These are phyloP conservation scores for Neodidymelliopsis sp. DNA, from an alignment of 2,329 filamentous ascomycete genomes.

Conservation along the genomic window DNA sequence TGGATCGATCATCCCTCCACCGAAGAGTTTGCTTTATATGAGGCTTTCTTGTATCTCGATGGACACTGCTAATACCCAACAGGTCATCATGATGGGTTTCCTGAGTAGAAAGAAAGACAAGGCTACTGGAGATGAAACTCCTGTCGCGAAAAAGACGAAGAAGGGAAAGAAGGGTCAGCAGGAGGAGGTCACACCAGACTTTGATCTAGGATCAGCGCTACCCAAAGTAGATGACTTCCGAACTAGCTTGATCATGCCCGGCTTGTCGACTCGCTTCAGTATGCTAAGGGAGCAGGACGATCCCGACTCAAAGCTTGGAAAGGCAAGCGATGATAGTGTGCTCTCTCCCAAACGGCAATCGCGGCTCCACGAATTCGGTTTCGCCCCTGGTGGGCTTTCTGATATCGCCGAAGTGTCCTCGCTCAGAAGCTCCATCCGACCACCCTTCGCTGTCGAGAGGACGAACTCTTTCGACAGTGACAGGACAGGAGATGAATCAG, in stretches of 20 bases:
- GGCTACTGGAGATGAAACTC: slow-evolving; percentile 41
- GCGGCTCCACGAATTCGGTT: slow-evolving; percentile 75
- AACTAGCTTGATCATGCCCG: slow-evolving; percentile 94
- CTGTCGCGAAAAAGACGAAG: slow-evolving; percentile 47
- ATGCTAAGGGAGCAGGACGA: slow-evolving; percentile 97
- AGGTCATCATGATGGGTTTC: slow-evolving; percentile 75
- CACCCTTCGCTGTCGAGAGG: slow-evolving; percentile 67
- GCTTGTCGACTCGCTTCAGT: slow-evolving; percentile 91
- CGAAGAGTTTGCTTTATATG: neutral
- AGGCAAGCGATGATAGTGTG: slow-evolving; percentile 95
- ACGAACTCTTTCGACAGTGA: slow-evolving; percentile 70
- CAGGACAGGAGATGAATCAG: slow-evolving; percentile 71
- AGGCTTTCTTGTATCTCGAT: neutral
- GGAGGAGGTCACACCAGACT: slow-evolving; percentile 65
- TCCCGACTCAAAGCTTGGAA: slow-evolving; percentile 85
- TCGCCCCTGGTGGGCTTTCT: slow-evolving; percentile 65
- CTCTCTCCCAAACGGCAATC: slow-evolving; percentile 83
- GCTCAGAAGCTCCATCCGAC: slow-evolving; percentile 61
- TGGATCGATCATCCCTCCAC: neutral
- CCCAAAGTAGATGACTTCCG: slow-evolving; percentile 89
- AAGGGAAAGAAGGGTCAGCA: slow-evolving; percentile 61
- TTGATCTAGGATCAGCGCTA: slow-evolving; percentile 77
- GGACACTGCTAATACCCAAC: slow-evolving; percentile 26
- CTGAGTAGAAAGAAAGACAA: slow-evolving; percentile 71
- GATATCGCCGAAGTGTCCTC: slow-evolving; percentile 95